Evolutionary conservation across 148 eudicot genomes (phyloP).

Genomic region (Dianthus caryophyllus): DNA sequence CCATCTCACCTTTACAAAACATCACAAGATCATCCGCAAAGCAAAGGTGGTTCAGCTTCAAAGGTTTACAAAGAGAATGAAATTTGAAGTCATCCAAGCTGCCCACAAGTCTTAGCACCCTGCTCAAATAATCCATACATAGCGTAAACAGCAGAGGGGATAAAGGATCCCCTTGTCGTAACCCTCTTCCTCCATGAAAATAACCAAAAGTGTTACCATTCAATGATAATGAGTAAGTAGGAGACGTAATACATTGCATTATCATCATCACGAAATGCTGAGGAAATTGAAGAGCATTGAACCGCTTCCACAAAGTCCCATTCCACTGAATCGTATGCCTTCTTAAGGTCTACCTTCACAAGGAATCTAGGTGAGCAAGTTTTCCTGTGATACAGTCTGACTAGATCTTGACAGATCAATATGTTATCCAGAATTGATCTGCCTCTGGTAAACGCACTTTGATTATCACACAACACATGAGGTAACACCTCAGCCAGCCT

Average conservation of each 20-base stretch:
- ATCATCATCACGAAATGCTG: neutral
- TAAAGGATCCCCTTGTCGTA: neutral
- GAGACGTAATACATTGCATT: neutral
- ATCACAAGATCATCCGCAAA: neutral
- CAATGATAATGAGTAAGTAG: neutral
- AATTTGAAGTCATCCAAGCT: no score
- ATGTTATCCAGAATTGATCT: neutral
- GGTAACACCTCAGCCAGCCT: neutral
- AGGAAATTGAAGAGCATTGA: neutral
- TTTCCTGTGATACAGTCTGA: neutral
- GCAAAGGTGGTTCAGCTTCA: neutral
- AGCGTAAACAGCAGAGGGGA: neutral
- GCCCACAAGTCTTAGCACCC: no score
- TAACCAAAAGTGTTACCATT: neutral
- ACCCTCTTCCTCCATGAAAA: neutral
- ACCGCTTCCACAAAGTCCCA: neutral
- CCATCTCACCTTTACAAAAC: neutral
- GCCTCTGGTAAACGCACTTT: neutral
- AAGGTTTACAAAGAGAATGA: neutral
- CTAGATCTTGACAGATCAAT: neutral
- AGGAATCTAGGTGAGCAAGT: neutral
- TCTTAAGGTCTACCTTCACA: neutral
- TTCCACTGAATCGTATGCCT: neutral
- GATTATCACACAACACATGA: neutral
- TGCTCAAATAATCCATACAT: neutral